Evolutionary conservation across 331 rosid genomes (phyloP).

Genomic region (Spiraea crenata): DNA sequence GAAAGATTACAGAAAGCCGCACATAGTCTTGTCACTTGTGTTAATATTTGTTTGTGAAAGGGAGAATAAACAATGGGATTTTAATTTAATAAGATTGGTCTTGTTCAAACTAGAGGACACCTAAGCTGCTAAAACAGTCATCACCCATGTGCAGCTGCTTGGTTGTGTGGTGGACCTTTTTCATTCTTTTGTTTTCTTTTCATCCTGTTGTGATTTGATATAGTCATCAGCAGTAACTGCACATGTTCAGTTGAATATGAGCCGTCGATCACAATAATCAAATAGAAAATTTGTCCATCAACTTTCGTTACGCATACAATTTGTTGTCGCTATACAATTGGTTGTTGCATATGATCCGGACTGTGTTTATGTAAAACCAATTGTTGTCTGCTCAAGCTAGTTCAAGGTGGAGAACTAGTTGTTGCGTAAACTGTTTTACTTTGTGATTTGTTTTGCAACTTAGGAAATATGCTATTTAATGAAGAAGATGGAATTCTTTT

Average conservation of each 20-base stretch:
- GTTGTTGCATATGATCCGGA: too few species aligned
- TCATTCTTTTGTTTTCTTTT: not conserved
- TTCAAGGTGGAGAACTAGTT: too few species aligned
- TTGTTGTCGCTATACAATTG: too few species aligned
- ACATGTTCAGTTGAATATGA: slow-evolving; percentile 28
- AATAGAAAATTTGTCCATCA: too few species aligned
- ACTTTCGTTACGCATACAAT: too few species aligned
- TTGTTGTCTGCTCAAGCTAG: too few species aligned
- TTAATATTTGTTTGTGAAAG: not conserved
- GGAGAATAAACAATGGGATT: not conserved
- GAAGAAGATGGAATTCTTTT: not conserved
- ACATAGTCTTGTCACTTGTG: not conserved
- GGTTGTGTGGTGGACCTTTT: slow-evolving; percentile 10
- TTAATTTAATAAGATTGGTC: slow-evolving; percentile 3
- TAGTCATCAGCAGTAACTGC: slow-evolving; percentile 19
- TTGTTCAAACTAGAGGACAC: slow-evolving; percentile 13
- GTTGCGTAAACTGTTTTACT: too few species aligned
- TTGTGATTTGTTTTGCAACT: not conserved
- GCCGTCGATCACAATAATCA: slow-evolving; percentile 31
- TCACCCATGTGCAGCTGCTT: slow-evolving; percentile 52
- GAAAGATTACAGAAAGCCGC: slow-evolving; percentile 9
- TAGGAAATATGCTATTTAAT: slow-evolving; percentile 10
- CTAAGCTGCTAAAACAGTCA: slow-evolving; percentile 17
- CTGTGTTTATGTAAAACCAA: too few species aligned
- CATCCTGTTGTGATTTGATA: slow-evolving; percentile 22